These are phyloP conservation scores for Dalechampia spathulata DNA, from an alignment of 441 rosid genomes.

Conservation along the genomic window DNA sequence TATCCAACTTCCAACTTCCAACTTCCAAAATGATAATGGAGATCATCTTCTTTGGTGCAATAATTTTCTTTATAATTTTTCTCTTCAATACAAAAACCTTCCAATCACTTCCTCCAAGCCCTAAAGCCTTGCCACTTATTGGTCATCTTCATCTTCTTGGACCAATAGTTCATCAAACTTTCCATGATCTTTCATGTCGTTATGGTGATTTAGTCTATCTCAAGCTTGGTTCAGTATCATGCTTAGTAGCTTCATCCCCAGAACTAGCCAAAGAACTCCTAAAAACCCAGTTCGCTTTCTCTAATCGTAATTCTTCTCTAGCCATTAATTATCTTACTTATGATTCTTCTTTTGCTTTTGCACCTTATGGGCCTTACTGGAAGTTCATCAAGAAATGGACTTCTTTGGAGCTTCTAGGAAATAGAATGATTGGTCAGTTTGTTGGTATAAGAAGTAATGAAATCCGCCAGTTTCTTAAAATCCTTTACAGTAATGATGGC, in stretches of 20 bases:
- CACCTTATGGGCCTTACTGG: constrained; percentile 18
- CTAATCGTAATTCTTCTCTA: constrained; percentile 12
- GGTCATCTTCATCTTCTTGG: constrained; percentile 39
- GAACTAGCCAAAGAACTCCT: constrained; percentile 28
- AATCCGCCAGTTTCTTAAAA: constrained; percentile 4
- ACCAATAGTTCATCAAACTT: constrained; percentile 23
- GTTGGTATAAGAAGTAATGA: constrained; percentile 21
- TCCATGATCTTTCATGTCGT: constrained; percentile 12
- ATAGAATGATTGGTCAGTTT: constrained; percentile 14
- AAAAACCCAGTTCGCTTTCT: constrained; percentile 19
- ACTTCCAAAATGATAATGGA: too few relatives aligned
- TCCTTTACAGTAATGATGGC: constrained; percentile 7
- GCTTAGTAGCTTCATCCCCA: constrained; percentile 28
- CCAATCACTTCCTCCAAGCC: constrained; percentile 34
- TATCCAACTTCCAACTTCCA: too few relatives aligned
- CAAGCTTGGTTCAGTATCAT: constrained; percentile 21
- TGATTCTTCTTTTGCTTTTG: constrained; percentile 26
- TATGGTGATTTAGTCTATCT: constrained; percentile 25
- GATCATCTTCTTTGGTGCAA: too few relatives aligned
- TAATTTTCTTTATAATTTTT: too few relatives aligned
- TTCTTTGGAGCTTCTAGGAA: constrained; percentile 23
- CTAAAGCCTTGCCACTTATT: constrained; percentile 23
- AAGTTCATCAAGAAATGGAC: constrained; percentile 21
- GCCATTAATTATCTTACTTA: constrained; percentile 30
- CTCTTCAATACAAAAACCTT: too few relatives aligned